Evolutionary conservation across 2,329 filamentous ascomycete species (phyloP).

Genomic region (Myotisia sp.): DNA sequence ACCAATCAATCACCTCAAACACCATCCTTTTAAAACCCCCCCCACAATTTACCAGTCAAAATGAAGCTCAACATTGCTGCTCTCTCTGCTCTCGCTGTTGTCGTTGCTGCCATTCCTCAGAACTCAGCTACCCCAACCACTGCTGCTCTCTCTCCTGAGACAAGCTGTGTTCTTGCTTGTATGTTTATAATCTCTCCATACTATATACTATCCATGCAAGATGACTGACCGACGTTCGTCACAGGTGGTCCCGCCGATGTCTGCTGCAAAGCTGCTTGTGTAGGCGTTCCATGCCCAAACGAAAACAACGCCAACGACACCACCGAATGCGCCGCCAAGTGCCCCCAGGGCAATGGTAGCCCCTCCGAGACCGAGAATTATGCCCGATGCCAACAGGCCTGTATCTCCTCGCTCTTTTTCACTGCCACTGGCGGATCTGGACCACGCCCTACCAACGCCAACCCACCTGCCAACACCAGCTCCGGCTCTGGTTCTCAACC

Average conservation of each 20-base stretch:
- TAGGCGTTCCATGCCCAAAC: slow-evolving; percentile 39
- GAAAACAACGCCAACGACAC: slow-evolving; percentile 37
- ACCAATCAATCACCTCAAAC: neutral
- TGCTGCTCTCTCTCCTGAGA: slow-evolving; percentile 22
- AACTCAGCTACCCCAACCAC: slow-evolving; percentile 20
- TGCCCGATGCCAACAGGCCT: slow-evolving; percentile 35
- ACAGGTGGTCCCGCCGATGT: slow-evolving; percentile 32
- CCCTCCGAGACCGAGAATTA: slow-evolving; percentile 33
- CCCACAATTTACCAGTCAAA: slow-evolving; percentile 11
- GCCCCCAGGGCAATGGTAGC: slow-evolving; percentile 39
- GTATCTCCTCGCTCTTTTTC: slow-evolving; percentile 38
- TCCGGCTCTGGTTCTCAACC: slow-evolving; percentile 8
- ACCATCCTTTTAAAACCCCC: neutral
- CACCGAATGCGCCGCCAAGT: slow-evolving; percentile 38
- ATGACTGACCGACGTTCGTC: neutral
- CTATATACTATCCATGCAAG: neutral
- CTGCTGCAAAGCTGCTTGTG: slow-evolving; percentile 39
- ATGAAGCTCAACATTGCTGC: slow-evolving; percentile 27
- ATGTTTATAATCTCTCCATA: slow-evolving; percentile 11
- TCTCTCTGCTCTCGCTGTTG: slow-evolving; percentile 29
- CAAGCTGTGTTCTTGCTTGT: slow-evolving; percentile 26
- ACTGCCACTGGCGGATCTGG: slow-evolving; percentile 14
- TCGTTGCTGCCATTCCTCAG: slow-evolving; percentile 31
- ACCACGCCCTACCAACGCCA: slow-evolving; percentile 1
- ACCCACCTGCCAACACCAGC: slow-evolving; percentile 12